Base-by-base conservation (phyloP, 129 eudicot species). In the Apium graveolens region DNA sequence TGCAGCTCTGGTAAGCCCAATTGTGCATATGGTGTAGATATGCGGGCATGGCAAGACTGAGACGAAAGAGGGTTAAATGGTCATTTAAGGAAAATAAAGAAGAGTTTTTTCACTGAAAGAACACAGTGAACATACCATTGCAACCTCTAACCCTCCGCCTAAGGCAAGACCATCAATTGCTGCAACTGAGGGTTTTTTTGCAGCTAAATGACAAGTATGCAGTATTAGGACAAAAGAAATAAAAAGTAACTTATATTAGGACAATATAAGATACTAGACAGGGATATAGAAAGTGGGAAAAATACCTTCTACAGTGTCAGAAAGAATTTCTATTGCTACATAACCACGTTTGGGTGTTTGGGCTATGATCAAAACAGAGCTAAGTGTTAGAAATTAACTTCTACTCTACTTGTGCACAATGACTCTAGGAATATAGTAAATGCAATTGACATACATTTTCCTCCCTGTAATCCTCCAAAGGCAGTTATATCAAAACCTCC, bases 71-170 rank as follows among this genome's bases (percentile, higher is more conserved):
- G 20, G 27, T 41, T 45, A 10, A 43, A 83, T 45, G 24, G 49
- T 79, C 84, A 45, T 29, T 1, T n/a, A 68, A 39, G 2, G 41
- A 43, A 57, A 24, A 43, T 37, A 70, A 0, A 51, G 39, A 13
- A 51, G 45, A 66, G 49, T 72, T 12, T 4, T n/a, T 78, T 53
- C 16, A 69, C 77, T 7, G 3, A 78, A 75, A 69, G 35, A 72
- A 70, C 32, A 77, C 34, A 72, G 18, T 57, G 16, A 37, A 60
- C 94, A 51, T 85, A 96, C 97, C 99, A 96, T 96, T 57, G 99
- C 99, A 80, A 96, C 93, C 81, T 96, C 99, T 82, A 96, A 70
- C 45, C 99, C 99, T 84, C 99, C 99, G 80, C 99, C 99, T 80
- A 92, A 83, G 31, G 99, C 99, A 79, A 90, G 92, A 48, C 99